phyloP scores from a whole-genome alignment of 2,329 filamentous ascomycete species.

The Alternaria gansuensis region DNA sequence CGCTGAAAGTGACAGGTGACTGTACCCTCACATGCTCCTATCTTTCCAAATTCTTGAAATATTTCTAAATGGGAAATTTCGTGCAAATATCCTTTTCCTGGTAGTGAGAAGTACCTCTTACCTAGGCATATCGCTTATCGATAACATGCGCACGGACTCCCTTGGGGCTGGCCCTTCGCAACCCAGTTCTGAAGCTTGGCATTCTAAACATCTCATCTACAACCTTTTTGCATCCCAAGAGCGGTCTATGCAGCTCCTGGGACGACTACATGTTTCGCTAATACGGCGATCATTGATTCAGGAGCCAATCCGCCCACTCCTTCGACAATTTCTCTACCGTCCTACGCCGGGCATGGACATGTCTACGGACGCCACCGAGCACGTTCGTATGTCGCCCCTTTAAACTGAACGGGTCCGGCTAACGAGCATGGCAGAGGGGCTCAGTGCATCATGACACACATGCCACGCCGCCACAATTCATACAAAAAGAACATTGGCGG shows the following conservation, averaged over 20 bases:
- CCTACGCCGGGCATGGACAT: constrained; percentile 34
- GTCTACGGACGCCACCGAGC: constrained; percentile 36
- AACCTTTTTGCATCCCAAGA: neutral
- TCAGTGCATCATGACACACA: constrained; percentile 51
- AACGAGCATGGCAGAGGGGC: constrained; percentile 29
- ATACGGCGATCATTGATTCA: neutral
- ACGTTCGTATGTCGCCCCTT: constrained; percentile 46
- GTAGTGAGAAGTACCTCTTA: too few species aligned
- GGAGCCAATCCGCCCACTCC: neutral
- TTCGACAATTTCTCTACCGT: neutral
- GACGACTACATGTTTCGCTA: constrained; percentile 6
- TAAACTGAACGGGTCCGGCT: constrained; percentile 34
- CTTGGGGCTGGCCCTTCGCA: neutral
- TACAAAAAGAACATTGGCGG: constrained; percentile 48
- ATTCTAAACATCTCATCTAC: neutral
- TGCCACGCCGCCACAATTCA: constrained; percentile 49
- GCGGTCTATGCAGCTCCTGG: constrained; percentile 14
- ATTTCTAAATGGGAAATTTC: too few species aligned
- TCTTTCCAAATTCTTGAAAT: too few species aligned
- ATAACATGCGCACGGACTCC: constrained; percentile 18
- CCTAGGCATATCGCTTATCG: constrained; percentile 12
- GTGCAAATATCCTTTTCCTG: too few species aligned
- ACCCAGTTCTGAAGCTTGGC: neutral
- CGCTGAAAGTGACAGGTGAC: too few species aligned
- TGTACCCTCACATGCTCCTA: too few species aligned